Evolutionary conservation across 2,329 filamentous ascomycete species (phyloP).

Genomic region (Claviceps monticola): DNA sequence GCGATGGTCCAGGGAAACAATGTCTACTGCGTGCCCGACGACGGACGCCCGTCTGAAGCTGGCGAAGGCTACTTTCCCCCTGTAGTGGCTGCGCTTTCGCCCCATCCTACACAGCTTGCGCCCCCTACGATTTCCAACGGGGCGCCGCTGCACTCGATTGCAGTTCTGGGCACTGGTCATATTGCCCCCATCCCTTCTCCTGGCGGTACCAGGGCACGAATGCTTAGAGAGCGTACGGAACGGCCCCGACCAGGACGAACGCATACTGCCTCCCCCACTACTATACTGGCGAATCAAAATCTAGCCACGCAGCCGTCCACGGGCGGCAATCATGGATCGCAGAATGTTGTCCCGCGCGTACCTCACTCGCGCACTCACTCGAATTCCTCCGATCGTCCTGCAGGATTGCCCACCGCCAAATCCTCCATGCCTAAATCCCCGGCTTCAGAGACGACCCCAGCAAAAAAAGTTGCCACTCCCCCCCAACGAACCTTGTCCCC

Average conservation of each 20-base stretch:
- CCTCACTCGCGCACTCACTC: conserved; percentile 45
- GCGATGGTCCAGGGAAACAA: conserved; percentile 26
- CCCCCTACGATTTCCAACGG: conserved; percentile 19
- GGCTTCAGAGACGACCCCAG: conserved; percentile 29
- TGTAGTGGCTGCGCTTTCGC: conserved; percentile 32
- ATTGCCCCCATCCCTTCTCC: conserved; percentile 72
- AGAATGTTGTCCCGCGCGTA: conserved; percentile 23
- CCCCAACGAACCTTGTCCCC: conserved; percentile 35
- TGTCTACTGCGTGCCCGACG: conserved; percentile 46
- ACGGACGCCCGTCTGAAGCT: conserved; percentile 50
- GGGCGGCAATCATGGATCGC: conserved; percentile 18
- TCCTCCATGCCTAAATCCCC: conserved; percentile 38
- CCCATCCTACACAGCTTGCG: conserved; percentile 27
- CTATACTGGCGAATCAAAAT: conserved; percentile 27
- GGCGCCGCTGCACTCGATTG: conserved; percentile 48
- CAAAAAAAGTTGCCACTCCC: conserved; percentile 41
- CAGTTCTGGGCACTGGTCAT: conserved; percentile 68
- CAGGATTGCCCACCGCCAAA: conserved; percentile 30
- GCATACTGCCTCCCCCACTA: conserved; percentile 74
- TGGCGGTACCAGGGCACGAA: conserved; percentile 45
- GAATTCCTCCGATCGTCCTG: conserved; percentile 39
- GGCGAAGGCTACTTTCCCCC: conserved; percentile 76
- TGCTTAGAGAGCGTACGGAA: conserved; percentile 40
- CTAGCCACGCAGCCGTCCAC: conserved; percentile 18
- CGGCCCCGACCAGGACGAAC: conserved; percentile 52